Conservation (phyloP, 306 rosid genomes). For the Quercus dentata region DNA sequence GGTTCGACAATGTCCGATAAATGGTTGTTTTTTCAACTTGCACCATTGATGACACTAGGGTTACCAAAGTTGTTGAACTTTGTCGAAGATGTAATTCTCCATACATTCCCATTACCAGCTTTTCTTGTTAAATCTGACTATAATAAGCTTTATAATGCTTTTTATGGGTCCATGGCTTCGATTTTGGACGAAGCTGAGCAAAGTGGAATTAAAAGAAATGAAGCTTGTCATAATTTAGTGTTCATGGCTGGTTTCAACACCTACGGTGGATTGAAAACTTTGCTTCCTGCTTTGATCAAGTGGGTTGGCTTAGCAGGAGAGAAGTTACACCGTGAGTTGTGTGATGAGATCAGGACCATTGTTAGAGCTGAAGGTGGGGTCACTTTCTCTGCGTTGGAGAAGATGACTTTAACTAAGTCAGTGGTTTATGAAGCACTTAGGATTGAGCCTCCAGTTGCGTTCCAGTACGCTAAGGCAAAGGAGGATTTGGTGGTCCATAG, state of each 20-base stretch:
- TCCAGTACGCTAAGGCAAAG: conserved; percentile 67
- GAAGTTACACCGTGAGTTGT: conserved; percentile 38
- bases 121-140: conserved; percentile 40
- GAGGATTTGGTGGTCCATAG: conserved; percentile 51
- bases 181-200: conserved; percentile 53
- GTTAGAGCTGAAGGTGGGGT: conserved; percentile 41
- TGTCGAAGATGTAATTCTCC: conserved; percentile 45
- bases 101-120: conserved; percentile 44
- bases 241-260: conserved; percentile 71
- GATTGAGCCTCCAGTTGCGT: conserved; percentile 77
- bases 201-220: conserved; percentile 44
- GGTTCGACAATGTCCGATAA: conserved; percentile 28
- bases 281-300: conserved; percentile 50
- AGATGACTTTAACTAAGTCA: conserved; percentile 60
- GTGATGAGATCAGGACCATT: conserved; percentile 52
- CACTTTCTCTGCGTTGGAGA: conserved; percentile 31
- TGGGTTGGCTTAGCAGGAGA: conserved; percentile 65
- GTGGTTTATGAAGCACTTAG: conserved; percentile 57
- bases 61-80: conserved; percentile 36
- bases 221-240: conserved; percentile 65
- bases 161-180: conserved; percentile 18
- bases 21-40: conserved; percentile 57
- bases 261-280: conserved; percentile 55
- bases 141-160: conserved; percentile 40
- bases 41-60: conserved; percentile 44